These are phyloP conservation scores for Pulveroboletus frians DNA, from an alignment of 768 basidiomycete genomes.

Conservation along the genomic window DNA sequence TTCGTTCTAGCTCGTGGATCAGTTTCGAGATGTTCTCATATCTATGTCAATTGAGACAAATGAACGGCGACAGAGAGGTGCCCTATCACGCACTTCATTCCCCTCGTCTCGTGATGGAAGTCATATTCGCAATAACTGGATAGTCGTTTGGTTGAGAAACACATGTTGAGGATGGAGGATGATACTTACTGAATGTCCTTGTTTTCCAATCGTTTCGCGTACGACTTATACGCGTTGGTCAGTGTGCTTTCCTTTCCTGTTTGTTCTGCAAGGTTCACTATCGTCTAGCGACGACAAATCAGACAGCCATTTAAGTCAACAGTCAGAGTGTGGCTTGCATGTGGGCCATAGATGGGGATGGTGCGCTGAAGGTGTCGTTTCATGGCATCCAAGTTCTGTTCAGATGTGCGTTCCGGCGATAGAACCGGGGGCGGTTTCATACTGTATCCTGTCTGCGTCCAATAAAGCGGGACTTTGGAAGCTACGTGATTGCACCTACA, in stretches of 20 bases:
- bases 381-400: constrained; percentile 66
- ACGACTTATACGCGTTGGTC: constrained; percentile 72
- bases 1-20: constrained; percentile 60
- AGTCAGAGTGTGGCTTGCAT: constrained; percentile 41
- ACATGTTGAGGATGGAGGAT: not conserved
- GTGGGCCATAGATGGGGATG: constrained; percentile 67
- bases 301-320: constrained; percentile 3
- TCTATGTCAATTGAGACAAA: constrained; percentile 32
- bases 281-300: constrained; percentile 42
- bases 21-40: constrained; percentile 89
- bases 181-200: constrained; percentile 52
- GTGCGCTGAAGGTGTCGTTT: constrained; percentile 69
- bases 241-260: constrained; percentile 82
- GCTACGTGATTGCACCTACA: not conserved
- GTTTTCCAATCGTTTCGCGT: constrained; percentile 50
- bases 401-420: constrained; percentile 64
- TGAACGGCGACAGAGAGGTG: not conserved
- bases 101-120: constrained; percentile 89
- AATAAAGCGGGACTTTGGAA: constrained; percentile 77
- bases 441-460: constrained; percentile 84
- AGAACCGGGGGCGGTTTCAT: constrained; percentile 85
- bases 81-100: constrained; percentile 71
- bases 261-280: constrained; percentile 88
- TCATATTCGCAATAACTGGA: constrained; percentile 78
- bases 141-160: not conserved